These are phyloP conservation scores for Tulasnella sp. DNA, from an alignment of 768 basidiomycete species.

Conservation along the genomic window DNA sequence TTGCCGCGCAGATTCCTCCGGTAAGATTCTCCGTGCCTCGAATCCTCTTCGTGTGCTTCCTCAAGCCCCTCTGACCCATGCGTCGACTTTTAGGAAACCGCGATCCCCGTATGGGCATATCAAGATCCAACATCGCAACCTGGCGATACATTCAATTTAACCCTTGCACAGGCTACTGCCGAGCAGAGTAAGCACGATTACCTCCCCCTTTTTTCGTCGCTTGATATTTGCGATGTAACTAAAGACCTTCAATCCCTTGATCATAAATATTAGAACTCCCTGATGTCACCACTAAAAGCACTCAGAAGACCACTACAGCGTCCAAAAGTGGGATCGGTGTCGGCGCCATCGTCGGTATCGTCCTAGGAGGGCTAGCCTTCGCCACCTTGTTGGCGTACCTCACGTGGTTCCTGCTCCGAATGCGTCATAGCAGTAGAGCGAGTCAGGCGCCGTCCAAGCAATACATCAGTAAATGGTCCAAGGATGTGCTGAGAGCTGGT, in stretches of 20 bases:
- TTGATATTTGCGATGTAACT: not conserved
- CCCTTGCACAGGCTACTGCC: not conserved
- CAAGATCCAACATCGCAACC: conserved; percentile 1
- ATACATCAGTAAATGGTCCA: conserved; percentile 13
- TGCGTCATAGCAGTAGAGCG: not conserved
- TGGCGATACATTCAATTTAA: conserved; percentile 1
- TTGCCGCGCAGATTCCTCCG: conserved; percentile 1
- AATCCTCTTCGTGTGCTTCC: not conserved
- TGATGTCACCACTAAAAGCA: not conserved
- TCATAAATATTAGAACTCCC: not conserved
- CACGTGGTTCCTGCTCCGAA: not conserved
- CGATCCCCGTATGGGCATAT: conserved; percentile 7
- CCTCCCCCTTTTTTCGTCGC: not conserved
- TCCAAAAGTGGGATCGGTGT: not conserved
- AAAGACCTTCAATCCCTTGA: not conserved
- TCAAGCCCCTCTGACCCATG: not conserved
- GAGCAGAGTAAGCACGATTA: not conserved
- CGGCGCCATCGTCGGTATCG: conserved; percentile 7
- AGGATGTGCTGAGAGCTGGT: not conserved
- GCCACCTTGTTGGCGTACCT: not conserved
- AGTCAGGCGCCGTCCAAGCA: conserved; percentile 6
- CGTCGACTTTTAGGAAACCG: conserved; percentile 1
- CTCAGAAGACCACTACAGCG: not conserved
- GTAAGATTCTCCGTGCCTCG: not conserved
- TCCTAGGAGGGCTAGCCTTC: not conserved